Evolutionary conservation across 2,329 filamentous ascomycete species (phyloP).

Genomic region (Pseudocercospora musae): DNA sequence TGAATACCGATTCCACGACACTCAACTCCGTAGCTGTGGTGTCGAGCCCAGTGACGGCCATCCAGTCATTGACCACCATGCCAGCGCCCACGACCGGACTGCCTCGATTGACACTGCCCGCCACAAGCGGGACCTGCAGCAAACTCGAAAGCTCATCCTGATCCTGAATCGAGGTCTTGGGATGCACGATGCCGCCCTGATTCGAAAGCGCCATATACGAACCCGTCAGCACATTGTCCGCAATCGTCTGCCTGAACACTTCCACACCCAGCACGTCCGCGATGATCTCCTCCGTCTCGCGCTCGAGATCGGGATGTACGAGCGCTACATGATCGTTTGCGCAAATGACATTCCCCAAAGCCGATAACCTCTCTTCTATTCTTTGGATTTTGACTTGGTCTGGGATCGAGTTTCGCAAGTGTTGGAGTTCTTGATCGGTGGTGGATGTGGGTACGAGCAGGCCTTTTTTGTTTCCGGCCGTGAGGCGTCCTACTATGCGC

Average conservation of each 20-base stretch:
- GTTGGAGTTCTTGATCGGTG: constrained; percentile 96
- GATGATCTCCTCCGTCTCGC: constrained; percentile 97
- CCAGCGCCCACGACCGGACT: constrained; percentile 93
- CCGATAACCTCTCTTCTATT: constrained; percentile 94
- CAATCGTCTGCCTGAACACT: constrained; percentile 90
- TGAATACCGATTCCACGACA: constrained; percentile 94
- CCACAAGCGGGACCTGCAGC: constrained; percentile 92
- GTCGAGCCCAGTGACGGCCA: constrained; percentile 91
- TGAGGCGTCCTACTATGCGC: constrained; percentile 91
- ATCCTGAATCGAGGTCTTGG: constrained; percentile 94
- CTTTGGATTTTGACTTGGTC: constrained; percentile 91
- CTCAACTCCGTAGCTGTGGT: constrained; percentile 97
- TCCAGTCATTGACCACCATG: constrained; percentile 97
- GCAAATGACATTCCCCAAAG: constrained; percentile 94
- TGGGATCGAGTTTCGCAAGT: constrained; percentile 90
- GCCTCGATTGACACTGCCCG: constrained; percentile 89
- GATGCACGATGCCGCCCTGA: constrained; percentile 93
- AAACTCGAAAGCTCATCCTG: constrained; percentile 94
- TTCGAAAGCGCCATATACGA: constrained; percentile 96
- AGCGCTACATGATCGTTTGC: constrained; percentile 96
- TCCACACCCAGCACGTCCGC: constrained; percentile 88
- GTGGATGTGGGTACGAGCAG: constrained; percentile 94
- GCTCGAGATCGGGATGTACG: constrained; percentile 92
- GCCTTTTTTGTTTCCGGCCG: constrained; percentile 93
- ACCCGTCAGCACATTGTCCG: constrained; percentile 93